These are phyloP conservation scores for Aureobasidium musti DNA, from an alignment of 2,329 filamentous ascomycete genomes.

Conservation along the genomic window DNA sequence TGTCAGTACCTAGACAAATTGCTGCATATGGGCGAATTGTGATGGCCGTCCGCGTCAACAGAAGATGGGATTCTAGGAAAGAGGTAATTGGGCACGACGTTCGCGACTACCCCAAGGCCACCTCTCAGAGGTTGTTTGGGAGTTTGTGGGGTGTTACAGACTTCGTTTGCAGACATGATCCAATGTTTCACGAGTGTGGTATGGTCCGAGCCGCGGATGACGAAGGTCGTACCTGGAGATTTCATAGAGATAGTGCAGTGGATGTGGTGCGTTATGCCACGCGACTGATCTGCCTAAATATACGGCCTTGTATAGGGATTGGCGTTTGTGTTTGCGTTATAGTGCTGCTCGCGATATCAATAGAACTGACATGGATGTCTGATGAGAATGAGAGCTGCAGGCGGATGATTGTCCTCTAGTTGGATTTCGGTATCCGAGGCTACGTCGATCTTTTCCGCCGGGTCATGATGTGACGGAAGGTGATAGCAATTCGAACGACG, in stretches of 20 bases:
- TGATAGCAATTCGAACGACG: neutral
- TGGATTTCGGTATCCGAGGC: neutral
- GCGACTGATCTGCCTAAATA: neutral
- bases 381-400: neutral
- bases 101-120: neutral
- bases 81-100: neutral
- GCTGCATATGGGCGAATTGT: neutral
- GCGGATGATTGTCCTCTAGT: constrained; percentile 6
- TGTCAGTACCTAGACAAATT: neutral
- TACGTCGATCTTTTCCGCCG: constrained; percentile 6
- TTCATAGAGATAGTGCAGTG: neutral
- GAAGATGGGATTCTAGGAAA: neutral
- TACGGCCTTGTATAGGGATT: too few relatives aligned
- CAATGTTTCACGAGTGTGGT: constrained; percentile 11
- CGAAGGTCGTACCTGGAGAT: too few relatives aligned
- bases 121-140: constrained; percentile 5
- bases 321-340: neutral
- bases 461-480: neutral
- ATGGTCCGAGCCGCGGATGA: constrained; percentile 10
- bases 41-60: neutral
- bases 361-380: neutral
- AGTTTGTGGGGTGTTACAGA: constrained; percentile 9
- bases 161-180: neutral
- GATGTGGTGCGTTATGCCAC: neutral
- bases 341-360: neutral